Base-by-base conservation (phyloP, 2,329 filamentous ascomycete species). In the Fonsecaea multimorphosa region DNA sequence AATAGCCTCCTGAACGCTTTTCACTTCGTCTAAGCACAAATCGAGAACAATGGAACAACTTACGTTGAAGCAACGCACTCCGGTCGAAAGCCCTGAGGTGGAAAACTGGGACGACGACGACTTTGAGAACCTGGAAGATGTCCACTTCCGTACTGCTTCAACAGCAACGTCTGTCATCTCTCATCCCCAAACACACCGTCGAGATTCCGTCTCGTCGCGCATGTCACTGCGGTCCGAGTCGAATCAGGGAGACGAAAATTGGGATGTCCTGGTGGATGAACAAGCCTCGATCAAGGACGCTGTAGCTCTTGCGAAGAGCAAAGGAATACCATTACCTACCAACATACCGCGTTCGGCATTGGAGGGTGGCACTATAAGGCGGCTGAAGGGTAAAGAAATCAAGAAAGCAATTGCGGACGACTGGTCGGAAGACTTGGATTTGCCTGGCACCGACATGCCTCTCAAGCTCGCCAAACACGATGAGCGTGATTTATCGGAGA, bases 301-400 rank as follows among this genome's bases (percentile, higher is more conserved):
- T 66, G 94, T 99, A 73, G 87, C 91, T 27, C 91, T 92, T 6
- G 94, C 93, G 36, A 91, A 92, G 74, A 89, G 88, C 76, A 93
- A 93, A 29, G 95, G 95, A 71, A 97, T 99, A 70, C 94, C 95
- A 6, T 87, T 98, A 63, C 95, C 95, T 31, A 83, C 87, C 58
- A 93, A 93, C 75, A 88, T 98, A 34, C 93, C 94, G 1, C 87
- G 91, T 32, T 97, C 94, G 22, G 95, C 95, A 32, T 82, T 99
- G 49, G 86, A 95, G 76, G 94, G 94, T 60, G 95, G 95, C 59
- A 94, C 93, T 9, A 98, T 98, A 75, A 96, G 96, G 80, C 86
- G 93, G 72, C 84, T 98, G 36, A 93, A 93, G 57, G 88, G 87
- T 65, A 86, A 87, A 71, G 92, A 89, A 73, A 83, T 90, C 22